phyloP scores from a whole-genome alignment of 805 yeast genomes.

The Candida krabiensis region DNA sequence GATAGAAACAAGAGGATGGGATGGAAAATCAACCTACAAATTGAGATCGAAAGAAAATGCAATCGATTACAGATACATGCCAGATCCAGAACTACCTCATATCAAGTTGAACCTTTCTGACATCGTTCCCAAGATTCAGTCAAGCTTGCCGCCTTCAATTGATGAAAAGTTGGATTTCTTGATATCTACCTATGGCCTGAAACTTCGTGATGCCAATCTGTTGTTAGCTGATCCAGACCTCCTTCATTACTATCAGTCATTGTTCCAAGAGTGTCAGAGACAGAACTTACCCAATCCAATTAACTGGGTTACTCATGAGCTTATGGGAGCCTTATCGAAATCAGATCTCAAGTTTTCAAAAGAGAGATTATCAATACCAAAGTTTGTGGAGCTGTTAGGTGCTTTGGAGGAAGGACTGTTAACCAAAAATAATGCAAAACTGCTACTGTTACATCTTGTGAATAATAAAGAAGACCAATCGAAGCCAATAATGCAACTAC shows the following conservation, averaged over 20 bases:
- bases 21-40: conserved; percentile 66
- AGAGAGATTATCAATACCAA: conserved; percentile 37
- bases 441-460: conserved; percentile 62
- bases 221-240: conserved; percentile 52
- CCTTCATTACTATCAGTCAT: conserved; percentile 50
- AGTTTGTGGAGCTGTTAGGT: conserved; percentile 54
- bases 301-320: conserved; percentile 83
- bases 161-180: conserved; percentile 49
- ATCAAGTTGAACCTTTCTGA: conserved; percentile 48
- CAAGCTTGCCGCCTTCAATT: conserved; percentile 57
- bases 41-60: conserved; percentile 78
- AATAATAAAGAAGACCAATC: conserved; percentile 42
- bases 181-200: conserved; percentile 58
- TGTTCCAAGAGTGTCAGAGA: conserved; percentile 35
- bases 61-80: conserved; percentile 89
- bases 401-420: conserved; percentile 47
- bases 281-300: conserved; percentile 45
- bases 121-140: conserved; percentile 37
- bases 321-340: conserved; percentile 67
- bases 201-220: conserved; percentile 74
- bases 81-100: conserved; percentile 84
- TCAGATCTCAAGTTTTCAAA: conserved; percentile 38
- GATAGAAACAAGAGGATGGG: conserved; percentile 89
- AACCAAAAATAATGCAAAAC: conserved; percentile 68
- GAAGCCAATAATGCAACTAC: conserved; percentile 40